A percentile compares a stretch with the other conserved stretches of the same genome.
Evolutionary conservation across 805 yeast genomes (phyloP).

Genomic region (Cyberlindnera americana): DNA sequence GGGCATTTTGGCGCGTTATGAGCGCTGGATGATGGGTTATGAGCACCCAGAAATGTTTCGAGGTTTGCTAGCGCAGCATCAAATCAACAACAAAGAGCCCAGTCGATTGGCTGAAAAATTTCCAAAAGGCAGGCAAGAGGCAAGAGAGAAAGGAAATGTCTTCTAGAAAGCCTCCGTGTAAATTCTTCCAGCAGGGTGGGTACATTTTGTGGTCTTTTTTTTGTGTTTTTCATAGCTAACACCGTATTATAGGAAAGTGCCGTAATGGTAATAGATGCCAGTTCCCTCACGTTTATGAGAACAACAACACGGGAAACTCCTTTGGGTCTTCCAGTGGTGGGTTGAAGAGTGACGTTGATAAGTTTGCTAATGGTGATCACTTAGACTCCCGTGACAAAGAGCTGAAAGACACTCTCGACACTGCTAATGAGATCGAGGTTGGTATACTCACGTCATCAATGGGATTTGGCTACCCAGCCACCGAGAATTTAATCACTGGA

Average conservation of each 20-base stretch:
- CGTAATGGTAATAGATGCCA: slow-evolving; percentile 41
- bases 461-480: slow-evolving; percentile 47
- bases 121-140: no score
- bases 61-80: no score
- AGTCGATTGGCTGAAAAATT: no score
- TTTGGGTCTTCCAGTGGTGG: background rate
- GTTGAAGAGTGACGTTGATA: slow-evolving; percentile 7
- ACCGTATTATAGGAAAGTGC: slow-evolving; percentile 29
- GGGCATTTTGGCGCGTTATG: no score
- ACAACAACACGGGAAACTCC: slow-evolving; percentile 11
- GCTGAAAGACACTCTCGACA: slow-evolving; percentile 25
- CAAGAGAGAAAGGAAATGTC: slow-evolving; percentile 17
- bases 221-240: background rate
- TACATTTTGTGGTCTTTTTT: background rate
- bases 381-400: slow-evolving; percentile 28
- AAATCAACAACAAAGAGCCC: no score
- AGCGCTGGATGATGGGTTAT: no score
- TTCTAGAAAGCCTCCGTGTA: slow-evolving; percentile 37
- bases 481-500: slow-evolving; percentile 44
- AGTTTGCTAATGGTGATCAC: slow-evolving; percentile 1
- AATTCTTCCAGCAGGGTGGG: slow-evolving; percentile 39
- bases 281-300: slow-evolving; percentile 38
- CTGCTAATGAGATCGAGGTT: slow-evolving; percentile 24
- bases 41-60: no score
- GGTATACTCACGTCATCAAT: slow-evolving; percentile 37